A percentile compares a stretch with the other conserved stretches of the same genome.
These are phyloP conservation scores for Tetrapyrgos nigripes DNA, from an alignment of 1,284 basidiomycete genomes.

Conservation along the genomic window DNA sequence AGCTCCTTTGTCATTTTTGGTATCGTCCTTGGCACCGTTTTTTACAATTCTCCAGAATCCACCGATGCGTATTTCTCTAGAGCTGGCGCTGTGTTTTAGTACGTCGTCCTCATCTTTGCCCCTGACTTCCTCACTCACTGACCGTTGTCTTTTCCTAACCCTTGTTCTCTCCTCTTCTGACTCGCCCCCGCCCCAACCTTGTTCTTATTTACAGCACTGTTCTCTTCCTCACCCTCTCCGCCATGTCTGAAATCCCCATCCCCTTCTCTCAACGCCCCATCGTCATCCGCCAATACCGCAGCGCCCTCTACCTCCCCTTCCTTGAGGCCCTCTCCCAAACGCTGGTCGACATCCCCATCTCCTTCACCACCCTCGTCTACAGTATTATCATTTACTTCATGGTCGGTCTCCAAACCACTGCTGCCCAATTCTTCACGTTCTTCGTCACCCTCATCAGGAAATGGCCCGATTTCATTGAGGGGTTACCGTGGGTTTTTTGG, in stretches of 20 bases:
- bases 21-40: constrained; percentile 71
- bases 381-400: constrained; percentile 70
- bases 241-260: constrained; percentile 70
- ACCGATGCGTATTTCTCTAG: constrained; percentile 73
- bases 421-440: constrained; percentile 65
- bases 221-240: constrained; percentile 45
- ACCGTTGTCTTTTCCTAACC: no score
- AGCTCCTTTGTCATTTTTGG: constrained; percentile 56
- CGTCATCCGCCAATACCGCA: constrained; percentile 62
- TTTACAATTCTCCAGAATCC: constrained; percentile 58
- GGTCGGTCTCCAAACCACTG: constrained; percentile 57
- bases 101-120: constrained; percentile 15
- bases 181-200: background rate
- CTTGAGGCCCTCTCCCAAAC: constrained; percentile 72
- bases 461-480: no score
- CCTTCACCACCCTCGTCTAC: constrained; percentile 56
- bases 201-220: no score
- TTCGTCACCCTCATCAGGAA: constrained; percentile 51
- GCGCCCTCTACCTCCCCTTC: constrained; percentile 71
- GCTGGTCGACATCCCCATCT: constrained; percentile 74
- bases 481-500: no score
- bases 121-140: background rate
- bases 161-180: background rate
- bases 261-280: constrained; percentile 78
- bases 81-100: constrained; percentile 70